Evolutionary conservation across 2,329 filamentous ascomycete genomes (phyloP).

Genomic region (Diaporthe amygdali): DNA sequence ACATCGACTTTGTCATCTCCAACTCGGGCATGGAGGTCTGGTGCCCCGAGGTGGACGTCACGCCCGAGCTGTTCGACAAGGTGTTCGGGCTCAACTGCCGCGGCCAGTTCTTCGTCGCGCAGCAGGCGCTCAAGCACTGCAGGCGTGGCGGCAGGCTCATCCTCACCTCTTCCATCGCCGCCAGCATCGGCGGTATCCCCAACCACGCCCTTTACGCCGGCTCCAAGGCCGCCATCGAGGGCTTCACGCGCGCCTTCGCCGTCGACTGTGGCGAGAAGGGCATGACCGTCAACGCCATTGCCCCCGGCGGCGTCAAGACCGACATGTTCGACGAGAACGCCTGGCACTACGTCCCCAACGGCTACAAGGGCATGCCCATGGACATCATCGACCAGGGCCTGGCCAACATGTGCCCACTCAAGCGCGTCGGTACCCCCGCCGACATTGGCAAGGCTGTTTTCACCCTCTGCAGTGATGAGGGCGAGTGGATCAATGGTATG

Average conservation of each 20-base stretch:
- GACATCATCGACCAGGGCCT: constrained; percentile 61
- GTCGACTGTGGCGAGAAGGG: constrained; percentile 72
- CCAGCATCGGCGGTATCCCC: constrained; percentile 68
- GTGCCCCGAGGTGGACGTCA: constrained; percentile 72
- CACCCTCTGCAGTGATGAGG: constrained; percentile 60
- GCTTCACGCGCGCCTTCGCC: constrained; percentile 73
- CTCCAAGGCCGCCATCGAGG: constrained; percentile 75
- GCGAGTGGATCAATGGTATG: constrained; percentile 69
- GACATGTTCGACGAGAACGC: constrained; percentile 79
- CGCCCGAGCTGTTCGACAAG: constrained; percentile 73
- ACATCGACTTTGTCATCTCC: constrained; percentile 74
- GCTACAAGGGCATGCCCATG: constrained; percentile 54
- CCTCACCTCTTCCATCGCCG: constrained; percentile 73
- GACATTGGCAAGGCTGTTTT: constrained; percentile 65
- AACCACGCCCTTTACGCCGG: constrained; percentile 76
- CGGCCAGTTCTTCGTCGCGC: constrained; percentile 79
- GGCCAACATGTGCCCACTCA: constrained; percentile 62
- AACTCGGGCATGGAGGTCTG: constrained; percentile 76
- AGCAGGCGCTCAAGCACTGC: constrained; percentile 75
- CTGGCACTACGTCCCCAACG: constrained; percentile 68
- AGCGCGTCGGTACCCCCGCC: constrained; percentile 60
- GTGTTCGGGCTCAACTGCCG: constrained; percentile 75
- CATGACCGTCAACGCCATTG: constrained; percentile 76
- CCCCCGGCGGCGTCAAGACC: constrained; percentile 74
- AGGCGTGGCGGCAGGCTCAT: constrained; percentile 74